These are phyloP conservation scores for Vaccinium vitisidaea DNA, from an alignment of 148 eudicot genomes.

Conservation along the genomic window DNA sequence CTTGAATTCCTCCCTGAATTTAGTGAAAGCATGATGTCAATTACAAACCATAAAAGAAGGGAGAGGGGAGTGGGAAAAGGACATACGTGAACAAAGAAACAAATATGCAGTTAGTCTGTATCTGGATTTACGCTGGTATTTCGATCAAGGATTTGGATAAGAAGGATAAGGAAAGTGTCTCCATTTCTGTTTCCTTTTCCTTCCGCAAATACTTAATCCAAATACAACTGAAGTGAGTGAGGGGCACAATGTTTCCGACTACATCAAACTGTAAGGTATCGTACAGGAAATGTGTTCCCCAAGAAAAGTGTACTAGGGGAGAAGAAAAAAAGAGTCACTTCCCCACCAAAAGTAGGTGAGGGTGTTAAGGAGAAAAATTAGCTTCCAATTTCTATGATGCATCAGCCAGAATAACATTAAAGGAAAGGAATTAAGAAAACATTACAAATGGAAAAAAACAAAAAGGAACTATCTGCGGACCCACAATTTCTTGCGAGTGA, in stretches of 20 bases:
- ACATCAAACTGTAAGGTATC: not conserved
- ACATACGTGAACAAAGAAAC: not conserved
- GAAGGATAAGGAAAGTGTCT: not conserved
- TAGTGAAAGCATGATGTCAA: not conserved
- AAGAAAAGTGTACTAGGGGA: not conserved
- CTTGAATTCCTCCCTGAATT: constrained; percentile 87
- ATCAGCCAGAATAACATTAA: not conserved
- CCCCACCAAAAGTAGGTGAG: not conserved
- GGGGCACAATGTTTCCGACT: not conserved
- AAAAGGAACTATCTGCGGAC: not conserved
- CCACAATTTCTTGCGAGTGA: not conserved
- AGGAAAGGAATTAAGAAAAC: not conserved
- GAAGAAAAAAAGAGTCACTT: too few species aligned
- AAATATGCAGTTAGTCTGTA: not conserved
- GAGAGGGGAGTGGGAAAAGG: not conserved
- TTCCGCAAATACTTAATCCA: not conserved
- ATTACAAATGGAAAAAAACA: not conserved
- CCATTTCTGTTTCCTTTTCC: not conserved
- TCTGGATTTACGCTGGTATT: not conserved
- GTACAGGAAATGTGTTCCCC: not conserved
- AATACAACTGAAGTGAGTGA: not conserved
- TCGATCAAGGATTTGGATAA: not conserved
- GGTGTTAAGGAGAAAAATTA: not conserved
- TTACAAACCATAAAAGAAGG: not conserved
- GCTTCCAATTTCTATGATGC: not conserved